Evolutionary conservation across 2,329 filamentous ascomycete genomes (phyloP).

Genomic region (Calonectria montana): DNA sequence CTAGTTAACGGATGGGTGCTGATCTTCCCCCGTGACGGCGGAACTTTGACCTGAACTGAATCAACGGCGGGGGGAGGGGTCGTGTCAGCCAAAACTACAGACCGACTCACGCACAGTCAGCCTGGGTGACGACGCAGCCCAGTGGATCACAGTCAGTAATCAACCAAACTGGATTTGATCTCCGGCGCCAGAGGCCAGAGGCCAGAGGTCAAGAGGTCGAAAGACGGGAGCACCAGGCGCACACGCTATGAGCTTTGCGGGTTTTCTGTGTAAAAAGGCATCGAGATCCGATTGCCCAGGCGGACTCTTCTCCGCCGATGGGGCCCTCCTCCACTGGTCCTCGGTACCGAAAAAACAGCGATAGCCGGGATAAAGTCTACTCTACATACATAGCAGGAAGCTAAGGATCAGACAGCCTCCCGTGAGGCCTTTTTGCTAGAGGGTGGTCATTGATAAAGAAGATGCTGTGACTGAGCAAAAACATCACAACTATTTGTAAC

Average conservation of each 20-base stretch:
- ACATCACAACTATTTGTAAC: neutral
- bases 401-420: conserved; percentile 28
- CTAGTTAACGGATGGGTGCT: neutral
- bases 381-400: conserved; percentile 26
- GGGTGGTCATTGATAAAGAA: neutral
- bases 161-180: neutral
- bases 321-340: conserved; percentile 6
- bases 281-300: conserved; percentile 5
- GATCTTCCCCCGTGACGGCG: conserved; percentile 10
- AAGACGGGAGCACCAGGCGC: conserved; percentile 19
- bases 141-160: conserved; percentile 14
- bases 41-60: conserved; percentile 6
- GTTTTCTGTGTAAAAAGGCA: conserved; percentile 3
- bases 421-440: conserved; percentile 22
- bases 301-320: neutral
- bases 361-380: conserved; percentile 23
- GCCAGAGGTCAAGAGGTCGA: neutral
- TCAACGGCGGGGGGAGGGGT: conserved; percentile 1
- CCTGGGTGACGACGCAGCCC: conserved; percentile 18
- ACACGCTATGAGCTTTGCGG: conserved; percentile 16
- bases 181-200: neutral
- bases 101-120: conserved; percentile 7
- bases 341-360: conserved; percentile 32
- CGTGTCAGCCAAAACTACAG: conserved; percentile 2
- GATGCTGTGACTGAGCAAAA: neutral